A percentile compares a stretch with the other conserved stretches of the same genome.
These are phyloP conservation scores for Aspergillus sp. DNA, from an alignment of 2,329 filamentous ascomycete species.

Conservation along the genomic window DNA sequence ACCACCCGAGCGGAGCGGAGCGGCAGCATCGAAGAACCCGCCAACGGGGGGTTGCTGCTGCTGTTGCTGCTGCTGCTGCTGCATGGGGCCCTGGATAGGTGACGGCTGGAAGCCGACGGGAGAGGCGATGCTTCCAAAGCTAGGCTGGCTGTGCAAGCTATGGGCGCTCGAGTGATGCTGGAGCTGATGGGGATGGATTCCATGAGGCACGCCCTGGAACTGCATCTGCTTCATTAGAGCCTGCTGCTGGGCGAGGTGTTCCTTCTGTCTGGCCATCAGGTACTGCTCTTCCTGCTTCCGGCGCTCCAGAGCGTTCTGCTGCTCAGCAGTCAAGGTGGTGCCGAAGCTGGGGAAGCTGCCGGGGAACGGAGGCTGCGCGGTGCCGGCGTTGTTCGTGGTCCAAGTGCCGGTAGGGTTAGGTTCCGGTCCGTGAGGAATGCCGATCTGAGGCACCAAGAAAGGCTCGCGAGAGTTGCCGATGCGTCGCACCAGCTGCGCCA, in stretches of 20 bases:
- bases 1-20: conserved; percentile 44
- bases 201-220: conserved; percentile 55
- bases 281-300: conserved; percentile 98
- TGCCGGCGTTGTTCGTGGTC: conserved; percentile 54
- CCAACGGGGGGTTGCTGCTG: conserved; percentile 53
- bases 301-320: conserved; percentile 94
- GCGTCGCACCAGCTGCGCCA: conserved; percentile 89
- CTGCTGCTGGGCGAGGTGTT: conserved; percentile 86
- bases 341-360: conserved; percentile 95
- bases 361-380: conserved; percentile 83
- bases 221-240: conserved; percentile 72
- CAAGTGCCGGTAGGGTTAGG: conserved; percentile 48
- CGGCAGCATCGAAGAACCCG: conserved; percentile 65
- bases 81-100: conserved; percentile 59
- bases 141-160: conserved; percentile 94
- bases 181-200: conserved; percentile 61
- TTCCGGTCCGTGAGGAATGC: conserved; percentile 83
- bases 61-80: conserved; percentile 51
- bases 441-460: conserved; percentile 95
- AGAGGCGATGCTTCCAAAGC: conserved; percentile 92
- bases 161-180: conserved; percentile 95
- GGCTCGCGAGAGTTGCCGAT: conserved; percentile 98
- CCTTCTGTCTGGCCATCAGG: conserved; percentile 91
- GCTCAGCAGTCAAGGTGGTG: conserved; percentile 91
- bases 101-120: conserved; percentile 69